Evolutionary conservation across 305 asterid species (phyloP).

Genomic region (Stenogyne calaminthoides): DNA sequence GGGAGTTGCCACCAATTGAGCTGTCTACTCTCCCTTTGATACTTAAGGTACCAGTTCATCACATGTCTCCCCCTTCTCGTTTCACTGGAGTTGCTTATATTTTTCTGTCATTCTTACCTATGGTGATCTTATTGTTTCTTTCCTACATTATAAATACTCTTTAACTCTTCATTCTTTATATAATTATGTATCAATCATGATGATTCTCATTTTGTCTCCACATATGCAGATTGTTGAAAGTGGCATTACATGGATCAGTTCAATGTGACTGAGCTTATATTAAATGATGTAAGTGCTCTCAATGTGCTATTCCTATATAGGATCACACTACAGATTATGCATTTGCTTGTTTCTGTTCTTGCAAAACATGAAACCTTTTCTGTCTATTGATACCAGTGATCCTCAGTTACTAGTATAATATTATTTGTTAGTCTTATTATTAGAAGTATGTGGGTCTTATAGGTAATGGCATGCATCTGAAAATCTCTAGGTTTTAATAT

Average conservation of each 20-base stretch:
- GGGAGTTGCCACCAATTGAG: conserved; percentile 95
- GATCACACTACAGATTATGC: conserved; percentile 5
- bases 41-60: conserved; percentile 67
- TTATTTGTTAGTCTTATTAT: not conserved
- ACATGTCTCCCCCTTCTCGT: not conserved
- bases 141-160: conserved; percentile 12
- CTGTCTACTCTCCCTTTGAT: conserved; percentile 81
- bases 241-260: conserved; percentile 88
- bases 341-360: conserved; percentile 3
- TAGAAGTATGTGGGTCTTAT: not conserved
- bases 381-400: conserved; percentile 11
- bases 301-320: conserved; percentile 18
- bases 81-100: conserved; percentile 8
- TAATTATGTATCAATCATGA: not conserved
- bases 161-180: conserved; percentile 19
- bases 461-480: not conserved
- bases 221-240: conserved; percentile 80
- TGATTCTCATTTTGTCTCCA: conserved; percentile 12
- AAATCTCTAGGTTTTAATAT: not conserved
- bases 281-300: conserved; percentile 73
- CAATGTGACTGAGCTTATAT: conserved; percentile 80
- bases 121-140: conserved; percentile 23
- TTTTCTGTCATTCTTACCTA: conserved; percentile 6
- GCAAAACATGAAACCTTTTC: not conserved
- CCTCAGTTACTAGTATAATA: conserved; percentile 4